Evolutionary conservation across 2,329 filamentous ascomycete genomes (phyloP), one percentile per base, ranked within the genome.

Genomic region (Cladosporium sp.): DNA sequence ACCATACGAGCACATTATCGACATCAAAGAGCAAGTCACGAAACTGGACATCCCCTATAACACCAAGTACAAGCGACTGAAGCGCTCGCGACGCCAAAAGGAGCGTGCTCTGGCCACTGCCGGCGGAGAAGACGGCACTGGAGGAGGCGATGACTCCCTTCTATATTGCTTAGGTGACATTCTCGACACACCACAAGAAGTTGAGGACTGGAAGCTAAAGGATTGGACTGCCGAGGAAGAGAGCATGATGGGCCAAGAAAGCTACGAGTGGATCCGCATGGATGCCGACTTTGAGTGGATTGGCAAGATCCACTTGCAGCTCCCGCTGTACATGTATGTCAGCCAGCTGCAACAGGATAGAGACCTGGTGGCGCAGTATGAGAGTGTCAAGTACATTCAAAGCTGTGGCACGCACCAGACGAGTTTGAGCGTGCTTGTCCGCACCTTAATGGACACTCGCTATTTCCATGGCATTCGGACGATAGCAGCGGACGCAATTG

Each of bases 271-370:
- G 95, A 96, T 99, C 72, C 90, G 95, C 24, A 91, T 98, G 80
- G 95, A 99, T 78, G 93, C 94, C 18, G 96, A 99, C 78, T 98
- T 98, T 71, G 95, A 99, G 77, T 99, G 95, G 95, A 89, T 97
- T 66, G 95, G 91, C 78, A 90, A 90, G 71, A 91, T 96, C 78
- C 89, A 90, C 68, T 81, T 90, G 59, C 90, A 89, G 69, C 92
- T 97, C 85, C 92, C 92, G 55, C 88, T 92, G 4, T 98, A 98
- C 83, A 99, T 99, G 96, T 97, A 95, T 76, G 88, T 97, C 66
- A 97, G 95, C 26, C 95, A 99, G 78, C 83, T 99, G 68, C 95
- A 99, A 77, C 95, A 99, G 78, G 95, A 99, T 78, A 87, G 94
- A 72, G 96, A 99, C 77, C 92, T 99, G 66, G 92, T 97, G 69